Conservation (phyloP, 2,329 filamentous ascomycete genomes). For the Alternaria gansuensis region DNA sequence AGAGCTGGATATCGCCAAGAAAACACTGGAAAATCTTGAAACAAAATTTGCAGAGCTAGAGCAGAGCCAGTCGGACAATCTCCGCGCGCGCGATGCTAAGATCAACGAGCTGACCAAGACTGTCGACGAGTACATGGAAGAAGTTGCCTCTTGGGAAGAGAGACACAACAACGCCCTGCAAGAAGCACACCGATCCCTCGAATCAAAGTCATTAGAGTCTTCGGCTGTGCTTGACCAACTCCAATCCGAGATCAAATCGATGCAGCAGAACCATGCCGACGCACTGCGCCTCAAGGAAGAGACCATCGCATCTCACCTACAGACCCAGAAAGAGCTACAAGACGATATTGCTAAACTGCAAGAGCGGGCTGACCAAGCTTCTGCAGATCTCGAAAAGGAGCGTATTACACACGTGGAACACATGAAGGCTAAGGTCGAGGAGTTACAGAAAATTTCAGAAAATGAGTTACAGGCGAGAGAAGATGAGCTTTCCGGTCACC, state of each 20-base stretch:
- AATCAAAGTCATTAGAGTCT: conserved; percentile 43
- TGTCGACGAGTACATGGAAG: conserved; percentile 37
- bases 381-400: conserved; percentile 42
- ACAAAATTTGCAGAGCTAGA: conserved; percentile 40
- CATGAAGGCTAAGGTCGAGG: conserved; percentile 39
- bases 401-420: conserved; percentile 40
- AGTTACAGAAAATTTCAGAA: conserved; percentile 40
- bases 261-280: conserved; percentile 48
- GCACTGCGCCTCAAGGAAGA: conserved; percentile 46
- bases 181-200: conserved; percentile 38
- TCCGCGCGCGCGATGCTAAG: conserved; percentile 41
- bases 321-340: conserved; percentile 39
- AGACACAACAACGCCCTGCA: conserved; percentile 37
- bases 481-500: conserved; percentile 41
- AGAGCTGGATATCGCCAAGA: conserved; percentile 35
- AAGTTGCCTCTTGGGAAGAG: conserved; percentile 35
- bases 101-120: conserved; percentile 40
- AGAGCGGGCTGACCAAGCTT: conserved; percentile 41
- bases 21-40: conserved; percentile 41
- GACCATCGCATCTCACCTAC: conserved; percentile 36
- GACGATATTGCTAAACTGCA: conserved; percentile 41
- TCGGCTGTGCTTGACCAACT: conserved; percentile 46
- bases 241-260: conserved; percentile 41
- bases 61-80: conserved; percentile 40
- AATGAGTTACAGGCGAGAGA: conserved; percentile 40